A percentile compares a stretch with the other conserved stretches of the same genome.
Evolutionary conservation across 2,329 filamentous ascomycete species (phyloP).

Genomic region (Sporothrix dimorphospora): DNA sequence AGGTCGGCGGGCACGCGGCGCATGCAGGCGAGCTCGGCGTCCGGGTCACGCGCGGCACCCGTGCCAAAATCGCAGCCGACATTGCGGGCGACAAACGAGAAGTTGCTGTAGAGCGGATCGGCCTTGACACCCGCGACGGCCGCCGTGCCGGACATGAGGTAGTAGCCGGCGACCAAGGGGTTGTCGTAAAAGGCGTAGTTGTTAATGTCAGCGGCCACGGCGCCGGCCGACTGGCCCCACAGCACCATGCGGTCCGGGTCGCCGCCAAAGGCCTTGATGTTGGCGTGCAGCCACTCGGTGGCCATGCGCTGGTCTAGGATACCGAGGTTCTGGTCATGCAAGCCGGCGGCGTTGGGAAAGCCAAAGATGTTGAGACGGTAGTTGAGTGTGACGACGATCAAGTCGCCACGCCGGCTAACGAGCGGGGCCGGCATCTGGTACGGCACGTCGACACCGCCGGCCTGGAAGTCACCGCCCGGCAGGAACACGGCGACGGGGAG

Average conservation of each 20-base stretch:
- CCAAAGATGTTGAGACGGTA: slow-evolving; percentile 45
- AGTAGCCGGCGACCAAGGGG: slow-evolving; percentile 49
- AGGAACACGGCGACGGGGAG: not conserved
- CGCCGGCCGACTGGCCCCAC: slow-evolving; percentile 53
- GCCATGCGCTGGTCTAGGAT: slow-evolving; percentile 54
- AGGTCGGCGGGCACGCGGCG: not conserved
- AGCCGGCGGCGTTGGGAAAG: slow-evolving; percentile 35
- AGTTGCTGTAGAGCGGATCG: slow-evolving; percentile 40
- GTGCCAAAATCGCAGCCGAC: slow-evolving; percentile 41
- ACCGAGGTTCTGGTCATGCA: slow-evolving; percentile 48
- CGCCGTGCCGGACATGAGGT: slow-evolving; percentile 48
- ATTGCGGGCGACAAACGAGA: slow-evolving; percentile 42
- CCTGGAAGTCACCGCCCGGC: not conserved
- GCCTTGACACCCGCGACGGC: slow-evolving; percentile 38
- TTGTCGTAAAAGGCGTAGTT: slow-evolving; percentile 51
- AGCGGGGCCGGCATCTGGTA: slow-evolving; percentile 33
- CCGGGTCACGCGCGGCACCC: slow-evolving; percentile 27
- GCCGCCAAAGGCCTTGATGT: slow-evolving; percentile 54
- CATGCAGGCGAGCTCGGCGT: slow-evolving; percentile 1
- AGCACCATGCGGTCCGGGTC: slow-evolving; percentile 48
- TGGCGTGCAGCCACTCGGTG: slow-evolving; percentile 54
- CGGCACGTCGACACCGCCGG: slow-evolving; percentile 22
- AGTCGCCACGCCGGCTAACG: slow-evolving; percentile 25
- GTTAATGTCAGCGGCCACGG: slow-evolving; percentile 46
- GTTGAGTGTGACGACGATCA: slow-evolving; percentile 40